Evolutionary conservation across 2,329 filamentous ascomycete genomes (phyloP), one percentile per base, ranked within the genome.

Genomic region (Nemania sp.): DNA sequence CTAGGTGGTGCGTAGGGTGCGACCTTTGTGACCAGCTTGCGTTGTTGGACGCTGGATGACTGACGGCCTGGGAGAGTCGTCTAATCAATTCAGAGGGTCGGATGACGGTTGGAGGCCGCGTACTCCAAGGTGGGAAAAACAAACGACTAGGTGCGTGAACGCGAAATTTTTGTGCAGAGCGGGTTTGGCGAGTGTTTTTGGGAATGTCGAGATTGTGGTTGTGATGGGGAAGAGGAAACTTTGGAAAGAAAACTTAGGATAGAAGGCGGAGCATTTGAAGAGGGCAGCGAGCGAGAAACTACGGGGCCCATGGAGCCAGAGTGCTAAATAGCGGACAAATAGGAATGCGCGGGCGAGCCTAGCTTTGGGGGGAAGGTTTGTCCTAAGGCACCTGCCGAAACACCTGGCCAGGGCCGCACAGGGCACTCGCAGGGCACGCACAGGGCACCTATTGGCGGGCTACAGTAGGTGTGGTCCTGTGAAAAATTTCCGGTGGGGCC

Each of bases 251-350:
- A 44, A 49, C 19, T 49, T 50, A 24, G 24, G 54, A 44, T 22
- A 30, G 58, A 59, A 54, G 56, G 58, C 58, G 53, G 59, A 61
- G 56, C 47, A 52, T 26, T 23, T 41, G 26, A 56, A 41, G 37
- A 36, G 43, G 31, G 42, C 47, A 39, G 39, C n/a, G 40, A 37
- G 45, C 30, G 41, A 39, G 23, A 24, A 49, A 56, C 47, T 54
- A 54, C 47, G 57, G 57, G 50, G 54, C 54, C n/a, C 24, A 44
- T 54, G 52, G 49, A 40, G 37, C 36, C 46, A 40, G 45, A 50
- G 41, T 39, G 26, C 33, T 34, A 44, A 34, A 43, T 39, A 44
- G 45, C 36, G 44, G 22, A 36, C 54, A 15, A 57, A 59, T 57
- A 46, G 56, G 56, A 59, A 56, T 34, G 45, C 15, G 49, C 46